A percentile compares a stretch with the other conserved stretches of the same genome.
phyloP scores from a whole-genome alignment of 1,284 basidiomycete genomes.

The Fomitopsis pinicola region DNA sequence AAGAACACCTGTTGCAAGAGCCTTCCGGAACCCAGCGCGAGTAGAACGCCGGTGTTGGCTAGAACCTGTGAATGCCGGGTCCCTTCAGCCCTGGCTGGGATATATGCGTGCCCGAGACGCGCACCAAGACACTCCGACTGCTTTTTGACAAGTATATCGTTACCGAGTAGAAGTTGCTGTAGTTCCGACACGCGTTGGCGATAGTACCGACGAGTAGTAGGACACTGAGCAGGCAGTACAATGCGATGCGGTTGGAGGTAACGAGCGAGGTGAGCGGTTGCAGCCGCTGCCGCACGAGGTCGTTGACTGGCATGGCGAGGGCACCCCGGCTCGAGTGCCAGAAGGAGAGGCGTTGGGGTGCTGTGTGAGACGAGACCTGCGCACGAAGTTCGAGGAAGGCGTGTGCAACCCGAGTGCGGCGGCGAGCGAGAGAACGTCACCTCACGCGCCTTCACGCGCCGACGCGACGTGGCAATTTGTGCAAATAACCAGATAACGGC shows the following conservation, averaged over 20 bases:
- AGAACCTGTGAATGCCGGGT: constrained; percentile 58
- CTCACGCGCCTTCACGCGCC: not conserved
- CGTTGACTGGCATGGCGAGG: constrained; percentile 37
- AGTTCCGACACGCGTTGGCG: constrained; percentile 74
- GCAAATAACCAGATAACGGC: not conserved
- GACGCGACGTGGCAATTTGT: constrained; percentile 8
- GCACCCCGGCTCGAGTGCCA: not conserved
- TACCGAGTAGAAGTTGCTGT: constrained; percentile 94
- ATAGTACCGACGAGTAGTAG: constrained; percentile 71
- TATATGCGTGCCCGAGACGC: constrained; percentile 21
- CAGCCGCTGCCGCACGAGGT: constrained; percentile 35
- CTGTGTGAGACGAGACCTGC: not conserved
- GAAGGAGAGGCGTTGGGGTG: not conserved
- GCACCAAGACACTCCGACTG: constrained; percentile 83
- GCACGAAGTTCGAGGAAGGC: not conserved
- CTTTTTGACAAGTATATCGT: constrained; percentile 91
- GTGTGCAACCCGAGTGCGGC: not conserved
- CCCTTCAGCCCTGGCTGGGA: not conserved
- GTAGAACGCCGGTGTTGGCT: constrained; percentile 87
- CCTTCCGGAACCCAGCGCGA: constrained; percentile 74
- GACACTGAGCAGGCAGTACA: constrained; percentile 70
- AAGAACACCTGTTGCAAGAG: constrained; percentile 88
- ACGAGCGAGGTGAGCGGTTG: constrained; percentile 44
- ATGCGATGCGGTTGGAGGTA: constrained; percentile 57
- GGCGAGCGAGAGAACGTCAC: not conserved